Base-by-base conservation (phyloP, 306 rosid genomes). In the Vachellia pachyceras region DNA sequence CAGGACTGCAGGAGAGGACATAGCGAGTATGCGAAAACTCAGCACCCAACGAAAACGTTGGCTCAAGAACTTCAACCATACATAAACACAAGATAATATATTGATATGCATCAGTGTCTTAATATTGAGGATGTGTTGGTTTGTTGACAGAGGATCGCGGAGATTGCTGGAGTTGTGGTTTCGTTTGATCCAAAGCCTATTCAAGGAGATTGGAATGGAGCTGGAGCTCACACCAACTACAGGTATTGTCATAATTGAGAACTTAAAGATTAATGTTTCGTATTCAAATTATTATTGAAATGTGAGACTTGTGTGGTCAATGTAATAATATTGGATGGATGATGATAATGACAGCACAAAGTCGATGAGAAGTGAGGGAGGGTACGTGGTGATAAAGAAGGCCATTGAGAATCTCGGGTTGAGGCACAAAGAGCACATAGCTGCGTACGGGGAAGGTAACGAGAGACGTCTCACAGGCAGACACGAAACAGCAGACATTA, bases 381-480 rank as follows among this genome's bases (percentile, higher is more conserved):
- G 94, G 0, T 89, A 39, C 52, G 90, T 89, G n/a, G 75, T 89
- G 4, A 90, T 89, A 15, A 85, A 89, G 78, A 89, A 82, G 72
- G 92, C 94, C 10, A 89, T 91, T 49, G 85, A 85, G 35, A 90
- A 87, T 57, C 91, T 89, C 35, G 71, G 80, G 40, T 73, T 89
- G 82, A 91, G 41, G 84, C 94, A 91, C 84, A 87, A 85, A 39
- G 94, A 91, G 10, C 94, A 91, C 87, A 89, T 91, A 44, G 88
- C 91, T 45, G 91, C 92, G 33, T 89, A 91, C 69, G 94, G 94
- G n/a, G 81, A 84, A 84, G 94, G 94, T 75, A 91, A 91, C 42
- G 91, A 91, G 78, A 89, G 92, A 40, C 91, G 91, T 42, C 92
- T 91, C 81, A 91, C 92, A 5, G 94, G 94, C 7, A 83, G 15